Evolutionary conservation across 306 rosid species (phyloP), one percentile per base, ranked within the genome.

Genomic region (Begonia loranthoides): DNA sequence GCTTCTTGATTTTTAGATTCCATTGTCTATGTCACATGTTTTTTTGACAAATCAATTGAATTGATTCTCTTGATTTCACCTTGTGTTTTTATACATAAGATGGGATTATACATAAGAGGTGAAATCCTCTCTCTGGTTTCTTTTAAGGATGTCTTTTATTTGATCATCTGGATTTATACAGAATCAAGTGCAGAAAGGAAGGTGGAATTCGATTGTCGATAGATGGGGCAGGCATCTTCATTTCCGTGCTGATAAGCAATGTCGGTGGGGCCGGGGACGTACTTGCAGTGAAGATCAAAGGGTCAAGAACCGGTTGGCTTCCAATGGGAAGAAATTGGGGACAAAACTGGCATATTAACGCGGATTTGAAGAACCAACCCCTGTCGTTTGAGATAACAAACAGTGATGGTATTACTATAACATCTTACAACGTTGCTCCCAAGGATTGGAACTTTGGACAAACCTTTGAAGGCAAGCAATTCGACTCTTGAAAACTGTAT

Each of bases 261-360:
- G 97, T 82, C 51, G 97, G 81, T n/a, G 94, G 95, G 17, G 75
- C 75, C 0, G 97, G 97, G 55, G 97, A 89, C 67, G 43, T 89
- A 4, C 49, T 55, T 13, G 90, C 75, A 0, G 85, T 85, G 68
- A 89, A 89, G 78, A 68, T 89, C 56, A 89, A 82, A 76, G 90
- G 97, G 4, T 79, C 97, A 3, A 85, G 75, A 82, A 89, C 95
- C 1, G 95, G 97, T 40, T 89, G 97, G 97, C 95, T 89, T 66
- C 64, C 87, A 7, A 85, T 89, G 95, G 97, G 97, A 41, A 73
- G 97, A 54, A 89, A 89, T 34, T 89, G 95, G 97, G 97, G 97
- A 28, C 97, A 89, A 69, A 89, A 79, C 71, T 89, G 97, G 95
- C 97, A 89, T 64, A 61, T 82, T 24, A 89, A 78, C 38, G 83